Evolutionary conservation across 495 filamentous ascomycete species (phyloP).

Genomic region (Filosporella fistucella): DNA sequence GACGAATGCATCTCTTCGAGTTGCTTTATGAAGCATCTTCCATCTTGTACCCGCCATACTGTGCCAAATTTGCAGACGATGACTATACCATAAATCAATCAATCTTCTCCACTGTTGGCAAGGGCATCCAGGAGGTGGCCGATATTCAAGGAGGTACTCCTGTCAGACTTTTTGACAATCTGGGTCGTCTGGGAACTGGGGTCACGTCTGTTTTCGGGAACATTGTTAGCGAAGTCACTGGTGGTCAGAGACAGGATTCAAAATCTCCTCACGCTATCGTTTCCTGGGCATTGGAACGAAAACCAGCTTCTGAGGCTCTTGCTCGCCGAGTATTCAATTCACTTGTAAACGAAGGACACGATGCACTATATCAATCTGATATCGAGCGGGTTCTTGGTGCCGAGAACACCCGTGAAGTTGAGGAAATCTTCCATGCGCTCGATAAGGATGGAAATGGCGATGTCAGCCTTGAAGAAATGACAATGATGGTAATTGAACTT

Average conservation of each 20-base stretch:
- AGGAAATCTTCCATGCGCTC: slow-evolving; percentile 57
- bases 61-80: slow-evolving; percentile 61
- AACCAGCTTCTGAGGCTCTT: slow-evolving; percentile 60
- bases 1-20: slow-evolving; percentile 19
- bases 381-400: slow-evolving; percentile 62
- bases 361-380: slow-evolving; percentile 60
- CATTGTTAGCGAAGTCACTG: slow-evolving; percentile 67
- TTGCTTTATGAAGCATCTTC: slow-evolving; percentile 27
- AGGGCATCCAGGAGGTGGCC: slow-evolving; percentile 6
- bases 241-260: slow-evolving; percentile 61
- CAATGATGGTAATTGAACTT: slow-evolving; percentile 59
- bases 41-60: slow-evolving; percentile 61
- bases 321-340: slow-evolving; percentile 75
- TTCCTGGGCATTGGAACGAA: slow-evolving; percentile 59
- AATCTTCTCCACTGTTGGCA: slow-evolving; percentile 4
- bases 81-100: slow-evolving; percentile 64
- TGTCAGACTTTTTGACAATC: slow-evolving; percentile 3
- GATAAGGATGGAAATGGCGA: slow-evolving; percentile 72
- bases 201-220: slow-evolving; percentile 58
- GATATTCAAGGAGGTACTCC: neutral
- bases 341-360: slow-evolving; percentile 66
- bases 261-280: slow-evolving; percentile 64
- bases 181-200: slow-evolving; percentile 1
- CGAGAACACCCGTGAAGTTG: slow-evolving; percentile 52
- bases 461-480: slow-evolving; percentile 71